These are phyloP conservation scores for Trichoderma cornu-damae DNA, from an alignment of 2,329 filamentous ascomycete genomes.

Conservation along the genomic window DNA sequence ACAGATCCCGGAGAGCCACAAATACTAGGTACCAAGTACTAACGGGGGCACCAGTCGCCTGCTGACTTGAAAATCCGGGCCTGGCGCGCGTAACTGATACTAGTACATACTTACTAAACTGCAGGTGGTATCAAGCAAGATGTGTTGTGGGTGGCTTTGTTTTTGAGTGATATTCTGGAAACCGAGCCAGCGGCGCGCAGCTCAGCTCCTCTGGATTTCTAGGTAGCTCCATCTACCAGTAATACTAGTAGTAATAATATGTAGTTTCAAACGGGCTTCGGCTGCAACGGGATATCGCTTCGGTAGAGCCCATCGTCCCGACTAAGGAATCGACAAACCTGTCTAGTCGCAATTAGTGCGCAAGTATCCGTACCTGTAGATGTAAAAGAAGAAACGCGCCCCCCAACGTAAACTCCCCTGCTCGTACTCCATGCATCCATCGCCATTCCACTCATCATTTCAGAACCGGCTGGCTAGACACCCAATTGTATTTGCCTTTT, in stretches of 20 bases:
- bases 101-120: too few species aligned
- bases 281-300: conserved; percentile 16
- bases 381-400: too few species aligned
- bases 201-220: conserved; percentile 6
- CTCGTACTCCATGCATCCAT: background rate
- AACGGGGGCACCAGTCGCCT: background rate
- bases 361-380: too few species aligned
- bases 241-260: too few species aligned
- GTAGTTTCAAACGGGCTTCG: conserved; percentile 3
- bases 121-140: too few species aligned
- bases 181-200: background rate
- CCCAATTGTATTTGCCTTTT: conserved; percentile 1
- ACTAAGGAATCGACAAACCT: conserved; percentile 2
- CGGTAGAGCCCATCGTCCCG: background rate
- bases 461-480: conserved; percentile 5
- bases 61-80: conserved; percentile 7
- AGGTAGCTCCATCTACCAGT: background rate
- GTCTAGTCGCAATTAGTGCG: too few species aligned
- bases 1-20: background rate
- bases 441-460: too few species aligned
- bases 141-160: conserved; percentile 12
- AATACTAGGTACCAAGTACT: too few species aligned
- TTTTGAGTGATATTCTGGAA: conserved; percentile 18
- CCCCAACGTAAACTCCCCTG: background rate
- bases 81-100: conserved; percentile 11